Conservation (phyloP, 495 filamentous ascomycete genomes). For the Terfezia boudieri region DNA sequence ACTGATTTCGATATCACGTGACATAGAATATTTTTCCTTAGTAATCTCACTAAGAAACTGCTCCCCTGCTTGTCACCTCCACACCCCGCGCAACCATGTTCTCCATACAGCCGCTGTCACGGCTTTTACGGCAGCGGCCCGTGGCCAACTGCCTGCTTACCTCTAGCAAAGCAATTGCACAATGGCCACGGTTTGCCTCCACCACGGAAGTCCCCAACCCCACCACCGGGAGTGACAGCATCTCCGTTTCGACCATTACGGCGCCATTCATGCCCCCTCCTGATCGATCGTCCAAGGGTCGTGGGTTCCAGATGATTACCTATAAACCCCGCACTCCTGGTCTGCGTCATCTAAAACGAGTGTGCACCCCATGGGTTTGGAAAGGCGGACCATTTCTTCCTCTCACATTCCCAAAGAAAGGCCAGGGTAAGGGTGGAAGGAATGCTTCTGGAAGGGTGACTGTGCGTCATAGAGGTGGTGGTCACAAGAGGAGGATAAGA, state of each 20-base stretch:
- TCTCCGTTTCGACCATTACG: background rate
- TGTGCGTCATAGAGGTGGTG: slow-evolving; percentile 75
- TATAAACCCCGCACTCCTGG: slow-evolving; percentile 93
- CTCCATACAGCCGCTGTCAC: background rate
- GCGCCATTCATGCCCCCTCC: background rate
- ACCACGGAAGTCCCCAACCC: background rate
- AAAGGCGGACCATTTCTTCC: slow-evolving; percentile 66
- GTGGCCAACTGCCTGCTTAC: background rate
- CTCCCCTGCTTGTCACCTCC: too few relatives aligned
- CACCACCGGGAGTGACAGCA: background rate
- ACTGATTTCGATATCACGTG: too few relatives aligned
- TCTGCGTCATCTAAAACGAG: slow-evolving; percentile 69
- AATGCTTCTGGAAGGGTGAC: slow-evolving; percentile 71
- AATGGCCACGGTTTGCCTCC: background rate
- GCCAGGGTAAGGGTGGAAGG: slow-evolving; percentile 73
- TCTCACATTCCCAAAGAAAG: slow-evolving; percentile 75
- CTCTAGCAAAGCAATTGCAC: background rate
- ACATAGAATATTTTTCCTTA: too few relatives aligned
- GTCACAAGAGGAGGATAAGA: slow-evolving; percentile 71
- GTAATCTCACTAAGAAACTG: too few relatives aligned
- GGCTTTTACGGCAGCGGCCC: background rate
- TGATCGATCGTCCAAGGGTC: slow-evolving; percentile 9
- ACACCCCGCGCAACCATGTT: background rate
- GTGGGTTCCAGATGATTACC: slow-evolving; percentile 38
- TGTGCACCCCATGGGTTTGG: slow-evolving; percentile 90